Conservation (phyloP, 2,329 filamentous ascomycete species). For the Thermothelomyces thermophilus region DNA sequence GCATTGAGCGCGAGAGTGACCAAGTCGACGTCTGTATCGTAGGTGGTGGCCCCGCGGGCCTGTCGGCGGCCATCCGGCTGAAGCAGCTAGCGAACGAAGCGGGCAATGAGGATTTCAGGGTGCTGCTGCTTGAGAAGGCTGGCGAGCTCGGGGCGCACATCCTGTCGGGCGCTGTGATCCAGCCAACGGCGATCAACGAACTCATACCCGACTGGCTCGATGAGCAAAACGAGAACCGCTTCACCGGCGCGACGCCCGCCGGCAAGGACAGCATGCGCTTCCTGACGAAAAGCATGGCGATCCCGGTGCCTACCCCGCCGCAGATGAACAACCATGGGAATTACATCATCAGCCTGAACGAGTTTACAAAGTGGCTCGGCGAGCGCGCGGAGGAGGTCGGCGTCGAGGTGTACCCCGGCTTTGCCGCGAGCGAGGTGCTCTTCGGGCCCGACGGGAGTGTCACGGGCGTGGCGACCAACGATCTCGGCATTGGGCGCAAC, state of each 20-base stretch:
- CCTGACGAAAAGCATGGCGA: conserved; percentile 70
- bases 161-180: conserved; percentile 88
- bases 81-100: conserved; percentile 94
- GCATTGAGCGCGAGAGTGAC: conserved; percentile 80
- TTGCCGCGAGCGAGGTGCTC: conserved; percentile 87
- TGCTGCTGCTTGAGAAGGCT: conserved; percentile 89
- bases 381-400: conserved; percentile 95
- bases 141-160: conserved; percentile 93
- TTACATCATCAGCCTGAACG: conserved; percentile 92
- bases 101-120: conserved; percentile 92
- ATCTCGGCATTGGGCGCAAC: conserved; percentile 74
- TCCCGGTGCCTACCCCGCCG: conserved; percentile 80
- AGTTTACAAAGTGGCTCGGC: conserved; percentile 91
- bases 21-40: conserved; percentile 96
- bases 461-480: conserved; percentile 90
- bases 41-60: conserved; percentile 87
- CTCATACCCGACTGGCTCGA: conserved; percentile 90
- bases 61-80: conserved; percentile 86
- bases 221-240: conserved; percentile 80
- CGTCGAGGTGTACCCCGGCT: conserved; percentile 93
- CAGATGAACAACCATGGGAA: conserved; percentile 99
- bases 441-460: conserved; percentile 84
- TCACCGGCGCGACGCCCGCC: conserved; percentile 80
- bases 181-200: conserved; percentile 82
- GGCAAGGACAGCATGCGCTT: conserved; percentile 86